phyloP scores from a whole-genome alignment of 2,329 filamentous ascomycete species.

The Cladophialophora psammophila region DNA sequence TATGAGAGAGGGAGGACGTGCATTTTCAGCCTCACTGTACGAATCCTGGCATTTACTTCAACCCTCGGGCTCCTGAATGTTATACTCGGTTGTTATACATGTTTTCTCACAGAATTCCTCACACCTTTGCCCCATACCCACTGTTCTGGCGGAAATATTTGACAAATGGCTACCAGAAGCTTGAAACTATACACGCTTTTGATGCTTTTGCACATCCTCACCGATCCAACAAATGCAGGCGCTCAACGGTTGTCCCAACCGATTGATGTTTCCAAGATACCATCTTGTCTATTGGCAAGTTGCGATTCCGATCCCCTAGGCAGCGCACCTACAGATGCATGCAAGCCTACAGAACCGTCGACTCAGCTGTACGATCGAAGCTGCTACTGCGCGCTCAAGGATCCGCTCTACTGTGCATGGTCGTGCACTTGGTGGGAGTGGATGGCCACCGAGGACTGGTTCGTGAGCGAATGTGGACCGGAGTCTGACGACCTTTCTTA shows the following conservation, averaged over 20 bases:
- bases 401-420: conserved; percentile 1
- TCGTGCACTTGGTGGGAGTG: conserved; percentile 1
- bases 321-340: neutral
- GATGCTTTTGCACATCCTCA: neutral
- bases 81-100: neutral
- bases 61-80: neutral
- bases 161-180: neutral
- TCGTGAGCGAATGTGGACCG: neutral
- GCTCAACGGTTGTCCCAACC: neutral
- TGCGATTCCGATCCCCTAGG: neutral
- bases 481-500: neutral
- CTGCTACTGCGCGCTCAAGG: conserved; percentile 4
- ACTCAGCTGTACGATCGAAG: neutral
- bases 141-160: neutral
- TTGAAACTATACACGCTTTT: neutral
- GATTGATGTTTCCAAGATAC: conserved; percentile 2
- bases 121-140: neutral
- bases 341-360: neutral
- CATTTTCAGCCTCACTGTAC: neutral
- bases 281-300: neutral
- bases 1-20: neutral
- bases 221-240: neutral
- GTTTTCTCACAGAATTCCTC: neutral
- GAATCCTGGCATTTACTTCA: neutral
- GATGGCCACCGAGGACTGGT: conserved; percentile 2